These are phyloP conservation scores for Puccinia brachypodii DNA, from an alignment of 1,284 basidiomycete species.

Conservation along the genomic window DNA sequence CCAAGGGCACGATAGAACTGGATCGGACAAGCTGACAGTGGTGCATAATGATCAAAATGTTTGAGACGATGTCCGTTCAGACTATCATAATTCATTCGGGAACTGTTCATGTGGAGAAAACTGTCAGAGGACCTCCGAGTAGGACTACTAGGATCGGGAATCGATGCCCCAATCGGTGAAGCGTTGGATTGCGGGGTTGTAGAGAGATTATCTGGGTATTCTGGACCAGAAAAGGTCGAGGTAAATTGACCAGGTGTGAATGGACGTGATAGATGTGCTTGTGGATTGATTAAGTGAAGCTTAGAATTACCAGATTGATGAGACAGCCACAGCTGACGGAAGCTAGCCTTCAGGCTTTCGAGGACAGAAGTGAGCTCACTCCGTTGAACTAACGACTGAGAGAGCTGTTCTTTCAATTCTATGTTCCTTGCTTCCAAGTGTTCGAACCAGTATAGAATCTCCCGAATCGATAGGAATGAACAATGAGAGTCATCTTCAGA, in stretches of 20 bases:
- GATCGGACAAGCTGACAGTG: not conserved
- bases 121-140: constrained; percentile 21
- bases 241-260: not conserved
- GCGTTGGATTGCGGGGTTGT: not conserved
- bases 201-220: not conserved
- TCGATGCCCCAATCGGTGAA: not conserved
- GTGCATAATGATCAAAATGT: constrained; percentile 6
- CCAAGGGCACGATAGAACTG: constrained; percentile 1
- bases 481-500: constrained; percentile 7
- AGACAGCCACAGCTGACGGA: constrained; percentile 33
- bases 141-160: not conserved
- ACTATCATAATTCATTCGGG: constrained; percentile 18
- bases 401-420: constrained; percentile 19
- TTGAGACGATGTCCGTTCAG: constrained; percentile 21
- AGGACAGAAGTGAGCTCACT: constrained; percentile 11
- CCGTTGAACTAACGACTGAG: constrained; percentile 8
- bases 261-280: not conserved
- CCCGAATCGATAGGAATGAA: constrained; percentile 23
- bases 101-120: constrained; percentile 22
- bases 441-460: constrained; percentile 31
- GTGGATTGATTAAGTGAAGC: not conserved
- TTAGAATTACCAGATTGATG: not conserved
- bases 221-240: not conserved
- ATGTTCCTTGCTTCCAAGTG: constrained; percentile 25
- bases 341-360: constrained; percentile 30